Base-by-base conservation (phyloP, 2,329 filamentous ascomycete genomes). In the Emmonsia crescens region DNA sequence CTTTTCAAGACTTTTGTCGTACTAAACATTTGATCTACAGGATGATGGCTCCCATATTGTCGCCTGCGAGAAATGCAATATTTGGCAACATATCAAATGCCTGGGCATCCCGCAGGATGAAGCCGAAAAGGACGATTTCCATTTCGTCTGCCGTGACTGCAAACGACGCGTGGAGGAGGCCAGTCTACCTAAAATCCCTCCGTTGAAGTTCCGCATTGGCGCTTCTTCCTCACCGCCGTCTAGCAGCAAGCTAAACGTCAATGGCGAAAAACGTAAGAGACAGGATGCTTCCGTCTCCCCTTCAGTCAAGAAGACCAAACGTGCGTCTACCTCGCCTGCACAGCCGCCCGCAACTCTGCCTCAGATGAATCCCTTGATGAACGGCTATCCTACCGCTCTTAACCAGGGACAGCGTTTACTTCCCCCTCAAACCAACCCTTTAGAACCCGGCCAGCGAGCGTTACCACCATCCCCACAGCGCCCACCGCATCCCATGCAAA, bases 21-120 rank as follows among this genome's bases (percentile, higher is more conserved):
- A 31, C 48, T 52, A 31, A 31, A 52, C 14, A 33, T 40, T 24
- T 40, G 36, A 40, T 31, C 16, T 10, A 40, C 54, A 84, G 81
- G 94, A 99, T 69, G 94, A 97, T 72, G 94, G 94, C 42, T 88
- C 90, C 8, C 92, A 96, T 72, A 96, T 91, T 72, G 86, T 99
- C 66, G 89, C 92, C 33, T 99, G 94, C 75, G 94, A 99, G 71
- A 86, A 82, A 67, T 99, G 94, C 79, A 95, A 88, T 71, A 87
- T 96, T 56, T 99, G 94, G 94, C 93, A 97, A 73, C 94, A 99
- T 72, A 96, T 91, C 79, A 90, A 89, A 69, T 99, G 94, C 71
- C 83, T 96, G 63, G 88, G 87, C 48, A 89, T 97, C 65, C 83
- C 83, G 54, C 84, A 95, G 68, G 78, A 82, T 63, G 88, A 92